phyloP scores from a whole-genome alignment of 148 eudicot genomes.

The Camellia granthamiana region DNA sequence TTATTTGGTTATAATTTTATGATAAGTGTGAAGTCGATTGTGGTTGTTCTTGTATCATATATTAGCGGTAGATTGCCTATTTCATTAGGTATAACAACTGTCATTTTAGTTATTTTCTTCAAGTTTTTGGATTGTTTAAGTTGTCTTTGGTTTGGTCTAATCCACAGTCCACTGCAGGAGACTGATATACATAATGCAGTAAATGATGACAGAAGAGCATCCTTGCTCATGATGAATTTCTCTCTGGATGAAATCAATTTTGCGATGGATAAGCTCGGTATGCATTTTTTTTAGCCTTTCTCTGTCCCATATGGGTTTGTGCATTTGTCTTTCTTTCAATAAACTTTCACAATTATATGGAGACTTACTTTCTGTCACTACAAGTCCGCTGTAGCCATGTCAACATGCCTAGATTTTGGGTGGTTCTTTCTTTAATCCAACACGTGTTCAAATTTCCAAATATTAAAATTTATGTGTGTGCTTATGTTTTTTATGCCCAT shows the following conservation, averaged over 20 bases:
- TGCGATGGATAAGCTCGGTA: conserved; percentile 82
- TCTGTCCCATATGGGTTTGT: not conserved
- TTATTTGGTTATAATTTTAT: no score
- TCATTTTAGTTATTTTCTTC: not conserved
- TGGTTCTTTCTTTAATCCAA: not conserved
- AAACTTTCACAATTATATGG: not conserved
- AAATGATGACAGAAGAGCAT: conserved; percentile 48
- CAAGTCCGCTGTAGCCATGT: conserved; percentile 8
- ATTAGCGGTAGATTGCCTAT: no score
- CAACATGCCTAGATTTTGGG: not conserved
- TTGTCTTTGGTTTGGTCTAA: not conserved
- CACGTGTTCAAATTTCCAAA: not conserved
- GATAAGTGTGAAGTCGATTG: no score
- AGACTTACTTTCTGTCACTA: not conserved
- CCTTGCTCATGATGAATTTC: conserved; percentile 77
- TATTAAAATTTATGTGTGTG: not conserved
- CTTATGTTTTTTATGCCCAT: not conserved
- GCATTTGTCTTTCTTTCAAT: not conserved
- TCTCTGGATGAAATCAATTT: conserved; percentile 63
- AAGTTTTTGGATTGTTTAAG: not conserved
- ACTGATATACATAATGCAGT: conserved; percentile 38
- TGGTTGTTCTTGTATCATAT: no score
- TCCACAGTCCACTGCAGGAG: conserved; percentile 49
- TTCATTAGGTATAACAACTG: no score
- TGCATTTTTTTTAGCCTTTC: not conserved